Evolutionary conservation across 2,329 filamentous ascomycete genomes (phyloP).

Genomic region (Mycosphaerella sp.): DNA sequence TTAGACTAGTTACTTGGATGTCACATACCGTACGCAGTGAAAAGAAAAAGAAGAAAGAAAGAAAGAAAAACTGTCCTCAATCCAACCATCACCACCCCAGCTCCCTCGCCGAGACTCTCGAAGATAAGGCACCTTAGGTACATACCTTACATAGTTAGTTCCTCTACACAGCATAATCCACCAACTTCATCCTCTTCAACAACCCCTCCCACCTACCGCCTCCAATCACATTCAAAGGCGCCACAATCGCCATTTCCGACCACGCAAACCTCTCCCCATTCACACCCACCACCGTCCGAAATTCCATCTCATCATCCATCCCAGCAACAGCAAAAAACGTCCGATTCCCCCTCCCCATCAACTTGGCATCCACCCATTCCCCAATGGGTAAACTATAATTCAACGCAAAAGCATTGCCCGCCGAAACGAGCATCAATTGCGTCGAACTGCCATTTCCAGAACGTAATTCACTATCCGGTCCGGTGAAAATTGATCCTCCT

Average conservation of each 20-base stretch:
- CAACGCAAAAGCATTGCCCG: constrained; percentile 37
- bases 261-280: constrained; percentile 40
- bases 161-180: constrained; percentile 10
- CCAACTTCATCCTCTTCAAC: constrained; percentile 16
- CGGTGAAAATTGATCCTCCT: constrained; percentile 38
- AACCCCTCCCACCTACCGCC: constrained; percentile 27
- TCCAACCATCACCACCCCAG: no score
- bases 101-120: no score
- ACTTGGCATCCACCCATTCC: constrained; percentile 34
- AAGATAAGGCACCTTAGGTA: no score
- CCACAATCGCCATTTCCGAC: constrained; percentile 43
- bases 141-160: no score
- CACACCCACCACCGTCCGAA: constrained; percentile 40
- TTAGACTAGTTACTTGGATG: background rate
- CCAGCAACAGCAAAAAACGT: constrained; percentile 30
- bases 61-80: background rate
- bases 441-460: constrained; percentile 19
- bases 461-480: constrained; percentile 26
- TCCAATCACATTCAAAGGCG: constrained; percentile 38
- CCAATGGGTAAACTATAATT: constrained; percentile 39
- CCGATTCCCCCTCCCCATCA: constrained; percentile 34
- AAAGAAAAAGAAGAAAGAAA: background rate
- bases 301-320: constrained; percentile 34
- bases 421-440: constrained; percentile 36
- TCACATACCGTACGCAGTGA: background rate